phyloP scores from a whole-genome alignment of 352 stramenopile species.

The Phytophthora citrophthora region DNA sequence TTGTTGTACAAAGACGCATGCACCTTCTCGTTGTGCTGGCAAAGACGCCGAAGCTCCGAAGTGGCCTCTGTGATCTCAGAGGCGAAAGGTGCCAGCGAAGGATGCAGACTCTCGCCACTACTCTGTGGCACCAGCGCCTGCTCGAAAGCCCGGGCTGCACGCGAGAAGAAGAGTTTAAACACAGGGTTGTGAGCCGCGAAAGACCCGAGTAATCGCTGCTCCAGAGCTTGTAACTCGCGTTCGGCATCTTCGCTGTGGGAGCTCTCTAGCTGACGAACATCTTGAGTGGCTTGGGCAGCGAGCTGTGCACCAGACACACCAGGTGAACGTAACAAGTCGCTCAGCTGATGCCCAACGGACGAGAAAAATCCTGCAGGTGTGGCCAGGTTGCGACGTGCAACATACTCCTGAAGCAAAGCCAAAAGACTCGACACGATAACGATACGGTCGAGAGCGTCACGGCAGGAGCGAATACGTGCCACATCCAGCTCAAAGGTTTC shows the following conservation, averaged over 20 bases:
- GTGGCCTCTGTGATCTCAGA: slow-evolving; percentile 46
- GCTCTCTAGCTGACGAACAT: slow-evolving; percentile 36
- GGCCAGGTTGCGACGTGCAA: slow-evolving; percentile 37
- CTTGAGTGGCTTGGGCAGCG: slow-evolving; percentile 52
- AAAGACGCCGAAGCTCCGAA: slow-evolving; percentile 43
- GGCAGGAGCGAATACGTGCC: slow-evolving; percentile 55
- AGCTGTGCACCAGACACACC: slow-evolving; percentile 59
- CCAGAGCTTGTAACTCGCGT: slow-evolving; percentile 41
- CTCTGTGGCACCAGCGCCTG: slow-evolving; percentile 25
- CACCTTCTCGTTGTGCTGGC: slow-evolving; percentile 75
- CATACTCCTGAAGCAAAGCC: slow-evolving; percentile 65
- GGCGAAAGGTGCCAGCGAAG: slow-evolving; percentile 60
- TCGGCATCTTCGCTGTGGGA: slow-evolving; percentile 9
- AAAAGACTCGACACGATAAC: slow-evolving; percentile 63
- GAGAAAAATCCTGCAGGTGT: slow-evolving; percentile 40
- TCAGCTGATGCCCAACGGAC: slow-evolving; percentile 40
- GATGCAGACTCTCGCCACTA: slow-evolving; percentile 39
- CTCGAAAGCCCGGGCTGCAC: slow-evolving; percentile 42
- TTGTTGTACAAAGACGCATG: slow-evolving; percentile 71
- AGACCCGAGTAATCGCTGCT: slow-evolving; percentile 46
- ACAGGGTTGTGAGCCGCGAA: slow-evolving; percentile 62
- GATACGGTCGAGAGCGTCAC: slow-evolving; percentile 65
- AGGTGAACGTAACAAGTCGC: slow-evolving; percentile 47
- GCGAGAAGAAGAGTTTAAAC: slow-evolving; percentile 63
- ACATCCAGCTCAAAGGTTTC: slow-evolving; percentile 72